phyloP scores from a whole-genome alignment of 148 eudicot species.

The Talinum fruticosum region DNA sequence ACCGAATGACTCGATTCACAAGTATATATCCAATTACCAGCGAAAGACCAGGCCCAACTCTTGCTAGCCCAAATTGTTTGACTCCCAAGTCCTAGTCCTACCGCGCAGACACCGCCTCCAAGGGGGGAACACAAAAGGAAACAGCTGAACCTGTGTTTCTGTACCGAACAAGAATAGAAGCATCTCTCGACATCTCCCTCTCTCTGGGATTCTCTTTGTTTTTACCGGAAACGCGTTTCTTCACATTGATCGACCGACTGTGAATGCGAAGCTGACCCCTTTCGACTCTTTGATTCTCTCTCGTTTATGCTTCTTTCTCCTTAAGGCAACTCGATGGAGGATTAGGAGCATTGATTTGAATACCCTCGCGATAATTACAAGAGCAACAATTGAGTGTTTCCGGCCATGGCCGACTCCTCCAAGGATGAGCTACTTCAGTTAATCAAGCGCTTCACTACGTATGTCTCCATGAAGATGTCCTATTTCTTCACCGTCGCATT shows the following conservation, averaged over 20 bases:
- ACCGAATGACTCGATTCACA: too few species aligned
- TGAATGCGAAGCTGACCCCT: neutral
- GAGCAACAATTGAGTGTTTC: neutral
- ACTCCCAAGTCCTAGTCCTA: too few species aligned
- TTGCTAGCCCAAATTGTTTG: too few species aligned
- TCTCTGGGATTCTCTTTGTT: neutral
- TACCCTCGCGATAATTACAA: neutral
- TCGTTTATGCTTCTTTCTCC: neutral
- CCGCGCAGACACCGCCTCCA: too few species aligned
- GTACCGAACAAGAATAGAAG: too few species aligned
- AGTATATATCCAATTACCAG: too few species aligned
- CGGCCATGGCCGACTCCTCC: slow-evolving; percentile 58
- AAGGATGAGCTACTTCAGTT: slow-evolving; percentile 62
- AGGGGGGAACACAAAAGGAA: too few species aligned
- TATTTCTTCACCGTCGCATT: slow-evolving; percentile 38
- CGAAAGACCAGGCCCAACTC: too few species aligned
- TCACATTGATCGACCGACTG: neutral
- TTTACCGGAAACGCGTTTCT: neutral
- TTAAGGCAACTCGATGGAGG: neutral
- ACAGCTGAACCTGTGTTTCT: too few species aligned
- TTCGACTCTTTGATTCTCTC: neutral
- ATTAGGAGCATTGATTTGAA: neutral
- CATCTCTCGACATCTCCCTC: neutral
- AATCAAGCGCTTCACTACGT: slow-evolving; percentile 60
- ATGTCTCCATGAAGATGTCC: slow-evolving; percentile 55